Base-by-base conservation (phyloP, 148 eudicot genomes). In the Rhododendron henanense region DNA sequence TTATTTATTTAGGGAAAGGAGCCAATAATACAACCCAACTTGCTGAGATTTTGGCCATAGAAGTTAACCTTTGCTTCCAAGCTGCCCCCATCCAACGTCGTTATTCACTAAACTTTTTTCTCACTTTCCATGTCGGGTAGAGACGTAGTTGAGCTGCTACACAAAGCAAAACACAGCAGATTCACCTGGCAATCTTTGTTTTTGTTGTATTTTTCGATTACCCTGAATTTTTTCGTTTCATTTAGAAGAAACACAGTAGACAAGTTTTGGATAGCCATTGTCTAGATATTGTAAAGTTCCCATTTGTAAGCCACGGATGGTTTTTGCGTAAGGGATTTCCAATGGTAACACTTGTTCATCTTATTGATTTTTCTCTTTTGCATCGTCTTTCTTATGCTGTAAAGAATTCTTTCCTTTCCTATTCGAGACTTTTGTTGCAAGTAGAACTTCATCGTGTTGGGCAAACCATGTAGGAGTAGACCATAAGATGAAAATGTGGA, bases 21-120 rank as follows among this genome's bases (percentile, higher is more conserved):
- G 48, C 80, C 75, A 82, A 81, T 23, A 74, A 71, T 44, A 86
- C 28, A 19, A 25, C 8, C 41, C 76, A 41, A 31, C 73, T 84
- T 81, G 77, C 79, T 86, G 86, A 88, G 59, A 88, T 90, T 71
- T 90, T 90, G 88, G 87, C 81, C 45, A 33, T 39, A 9, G 3
- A 33, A 11, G 51, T 57, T 84, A 14, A 51, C 28, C 28, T 10
- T 78, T 51, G 48, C 47, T 50, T 65, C 79, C 61, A 45, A 25
- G 41, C 10, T 79, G 35, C 82, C 39, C 13, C 4, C 21, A 13
- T 76, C 81, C 75, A 47, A 10, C 16, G 23, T 50, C 51, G n/a
- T 21, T 16, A 33, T 75, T 76, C n/a, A 7, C 53, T 10, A 19
- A 13, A 13, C 28, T 35, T 9, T 25, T 76, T 67, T 59, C n/a